Evolutionary conservation across 768 basidiomycete genomes (phyloP), one percentile per base, ranked within the genome.

Genomic region (Calocybe gangraenosa): DNA sequence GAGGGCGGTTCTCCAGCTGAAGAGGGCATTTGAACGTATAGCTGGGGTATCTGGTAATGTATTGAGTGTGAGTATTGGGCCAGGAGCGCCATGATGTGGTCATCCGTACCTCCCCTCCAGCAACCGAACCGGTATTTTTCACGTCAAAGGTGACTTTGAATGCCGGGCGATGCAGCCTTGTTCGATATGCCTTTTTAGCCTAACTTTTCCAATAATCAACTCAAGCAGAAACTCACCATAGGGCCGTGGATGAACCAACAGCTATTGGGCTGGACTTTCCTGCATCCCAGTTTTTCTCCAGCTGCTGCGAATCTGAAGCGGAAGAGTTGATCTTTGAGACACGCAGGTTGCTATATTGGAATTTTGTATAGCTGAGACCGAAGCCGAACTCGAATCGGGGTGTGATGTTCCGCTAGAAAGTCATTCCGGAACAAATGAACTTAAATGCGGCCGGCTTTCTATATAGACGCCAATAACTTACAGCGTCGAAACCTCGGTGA

Each of bases 301-400:
- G 63, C 21, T 66, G 59, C 14, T 63, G 62, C 0, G 71, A 54
- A 18, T 68, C 60, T 8, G 70, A 64, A 2, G 60, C 62, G 14
- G 71, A 67, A 15, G 52, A 46, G 6, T 55, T 40, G 3, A 85
- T 59, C 45, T 70, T 68, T 15, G 58, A 59, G 32, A 88, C 65
- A 2, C 67, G 53, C 10, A 93, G 65, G 33, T 75, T 67, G 34
- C 72, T 78, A 61, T 91, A 94, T 30, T 75, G 64, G 62, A 95
- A 97, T 2, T 64, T 73, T 30, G 93, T 86, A 66, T 96, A 97
- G 46, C 82, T 86, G 56, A 94, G 63, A 1, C 93, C 93, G 59
- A 82, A 94, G 3, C 93, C 93, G 59, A 96, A 97, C 57, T 90
- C 88, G 56, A 81, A 92, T 20, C 87, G 85, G 7, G 90, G 90